Conservation (phyloP, 2,329 filamentous ascomycete genomes). For the Alternaria atra region DNA sequence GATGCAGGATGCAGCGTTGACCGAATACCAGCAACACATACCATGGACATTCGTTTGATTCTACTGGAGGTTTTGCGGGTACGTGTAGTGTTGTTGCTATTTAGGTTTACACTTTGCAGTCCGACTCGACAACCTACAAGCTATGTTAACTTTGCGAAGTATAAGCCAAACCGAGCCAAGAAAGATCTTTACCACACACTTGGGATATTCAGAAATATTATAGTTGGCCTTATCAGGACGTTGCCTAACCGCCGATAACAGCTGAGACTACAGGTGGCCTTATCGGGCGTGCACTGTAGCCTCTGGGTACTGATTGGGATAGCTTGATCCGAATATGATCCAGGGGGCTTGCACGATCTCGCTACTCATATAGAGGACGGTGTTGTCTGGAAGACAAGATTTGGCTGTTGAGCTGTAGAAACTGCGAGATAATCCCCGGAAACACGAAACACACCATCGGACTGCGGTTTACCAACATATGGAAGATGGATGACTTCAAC, state of each 20-base stretch:
- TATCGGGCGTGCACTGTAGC: not conserved
- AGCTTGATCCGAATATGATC: not conserved
- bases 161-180: not conserved
- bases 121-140: not conserved
- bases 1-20: not conserved
- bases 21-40: not conserved
- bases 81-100: not conserved
- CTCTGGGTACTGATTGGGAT: not conserved
- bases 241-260: not conserved
- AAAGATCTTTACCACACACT: not conserved
- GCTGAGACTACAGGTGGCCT: not conserved
- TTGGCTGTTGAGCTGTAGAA: fast-evolving
- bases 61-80: not conserved
- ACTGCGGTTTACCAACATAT: not conserved
- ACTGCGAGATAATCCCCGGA: not conserved
- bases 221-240: not conserved
- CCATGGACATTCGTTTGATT: not conserved
- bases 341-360: not conserved
- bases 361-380: not conserved
- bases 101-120: not conserved
- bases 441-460: not conserved
- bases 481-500: not conserved
- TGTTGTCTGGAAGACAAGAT: not conserved
- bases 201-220: not conserved
- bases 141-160: not conserved